Base-by-base conservation (phyloP, 176 grass and related monocot species). In the Oryza rufipogon region DNA sequence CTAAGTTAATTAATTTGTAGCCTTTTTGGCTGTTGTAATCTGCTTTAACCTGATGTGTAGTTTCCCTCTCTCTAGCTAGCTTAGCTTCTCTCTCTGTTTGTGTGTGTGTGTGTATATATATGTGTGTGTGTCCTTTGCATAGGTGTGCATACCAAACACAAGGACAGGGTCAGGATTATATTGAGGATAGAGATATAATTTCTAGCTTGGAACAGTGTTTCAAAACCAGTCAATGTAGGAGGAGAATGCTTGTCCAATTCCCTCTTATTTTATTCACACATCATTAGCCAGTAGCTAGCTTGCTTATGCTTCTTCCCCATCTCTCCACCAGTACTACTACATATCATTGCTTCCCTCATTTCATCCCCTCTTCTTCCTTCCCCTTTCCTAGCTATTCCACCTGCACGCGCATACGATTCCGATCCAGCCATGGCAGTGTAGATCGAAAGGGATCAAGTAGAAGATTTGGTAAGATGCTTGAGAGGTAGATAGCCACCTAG, bases 211-310 rank as follows among this genome's bases (percentile, higher is more conserved):
- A 63, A 72, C 81, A 87, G 39, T 84, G 90, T 91, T 73, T 84
- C 47, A 73, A 87, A 76, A 72, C 71, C 78, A 85, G 93, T 95
- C 96, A 98, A 95, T 92, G 83, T 87, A 89, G 80, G 68, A 76
- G 64, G 72, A 84, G 91, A 95, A 92, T 93, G 86, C 87, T 86
- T 92, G 91, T 86, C 83, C 69, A 67, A 86, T 87, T 90, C 87
- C 74, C 78, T 32, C 87, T 72, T 83, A 83, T 82, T 88, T 81
- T 90, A 87, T 95, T 74, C 74, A 44, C 80, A 90, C 80, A 75
- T 78, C 85, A 67, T 66, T 91, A 85, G 58, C 58, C 5, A 63
- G 11, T 63, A 63, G 58, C 58, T 23, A 58, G 77, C 65, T 76
- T 80, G 79, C 49, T 87, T 85, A 68, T 75, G 32, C 72, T 61